Evolutionary conservation across 345 rosid species (phyloP).

Genomic region (Hibiscus tridactylites): DNA sequence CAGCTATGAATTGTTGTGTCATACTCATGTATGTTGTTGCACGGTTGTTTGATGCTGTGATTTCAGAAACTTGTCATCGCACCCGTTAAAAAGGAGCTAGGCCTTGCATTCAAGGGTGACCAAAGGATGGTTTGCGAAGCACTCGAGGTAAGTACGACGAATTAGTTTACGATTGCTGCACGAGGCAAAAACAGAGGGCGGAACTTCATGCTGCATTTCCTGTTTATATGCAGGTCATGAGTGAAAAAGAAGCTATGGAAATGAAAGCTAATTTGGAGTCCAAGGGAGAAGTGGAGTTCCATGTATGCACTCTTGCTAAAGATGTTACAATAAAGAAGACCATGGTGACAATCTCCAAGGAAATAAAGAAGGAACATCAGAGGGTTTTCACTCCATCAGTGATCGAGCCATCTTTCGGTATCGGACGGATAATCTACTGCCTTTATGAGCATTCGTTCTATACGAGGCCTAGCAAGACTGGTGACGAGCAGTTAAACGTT

Average conservation of each 20-base stretch:
- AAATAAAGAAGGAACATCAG: not conserved
- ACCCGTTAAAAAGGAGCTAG: conserved; percentile 78
- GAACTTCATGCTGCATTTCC: not conserved
- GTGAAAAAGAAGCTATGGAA: conserved; percentile 75
- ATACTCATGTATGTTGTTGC: not conserved
- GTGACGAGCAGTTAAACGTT: conserved; percentile 73
- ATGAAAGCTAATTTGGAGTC: conserved; percentile 76
- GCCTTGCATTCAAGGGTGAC: conserved; percentile 74
- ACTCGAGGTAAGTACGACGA: conserved; percentile 45
- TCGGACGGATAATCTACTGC: not conserved
- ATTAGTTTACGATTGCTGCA: not conserved
- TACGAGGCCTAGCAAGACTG: conserved; percentile 75
- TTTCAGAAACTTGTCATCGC: conserved; percentile 68
- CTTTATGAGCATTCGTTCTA: conserved; percentile 22
- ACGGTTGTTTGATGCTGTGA: not conserved
- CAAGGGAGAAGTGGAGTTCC: conserved; percentile 70
- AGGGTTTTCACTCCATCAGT: not conserved
- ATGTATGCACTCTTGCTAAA: conserved; percentile 62
- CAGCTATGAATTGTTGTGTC: conserved; percentile 2
- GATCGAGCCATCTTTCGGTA: not conserved
- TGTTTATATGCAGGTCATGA: conserved; percentile 53
- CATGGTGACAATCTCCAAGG: conserved; percentile 18
- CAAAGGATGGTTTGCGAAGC: conserved; percentile 80
- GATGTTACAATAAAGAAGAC: conserved; percentile 55
- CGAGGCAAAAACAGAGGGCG: not conserved